Evolutionary conservation across 176 grass and related monocot genomes (phyloP), one percentile per base, ranked within the genome.

Genomic region (Hyparrhenia diplandra): DNA sequence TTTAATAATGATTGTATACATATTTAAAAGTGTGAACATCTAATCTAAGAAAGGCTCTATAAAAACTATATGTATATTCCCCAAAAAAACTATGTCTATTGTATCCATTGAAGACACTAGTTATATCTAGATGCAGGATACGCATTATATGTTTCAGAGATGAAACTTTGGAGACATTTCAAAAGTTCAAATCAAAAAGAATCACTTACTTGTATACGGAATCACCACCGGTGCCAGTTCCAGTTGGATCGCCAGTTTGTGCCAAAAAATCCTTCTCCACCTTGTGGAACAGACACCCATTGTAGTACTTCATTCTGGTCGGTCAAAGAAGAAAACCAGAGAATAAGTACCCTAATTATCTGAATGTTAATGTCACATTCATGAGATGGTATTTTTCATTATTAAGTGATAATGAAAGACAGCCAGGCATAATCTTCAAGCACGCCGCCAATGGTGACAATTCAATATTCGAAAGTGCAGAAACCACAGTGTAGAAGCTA

Each of bases 241-340:
- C 90, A 23, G 90, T 95, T 7, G 88, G 93, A 34, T 98, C 96
- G 1, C 96, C 92, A n/a, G 90, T 88, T 86, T 98, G 96, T 64
- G 92, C 96, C 80, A 98, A 82, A 76, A 98, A 95, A 84, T 95
- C 85, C 69, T 91, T 98, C 85, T 98, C 90, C 84, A 98, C 96
- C 84, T 93, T 98, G 82, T 98, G 92, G 79, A 98, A 98, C 28
- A 98, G 65, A 62, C 96, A 98, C 24, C 96, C 92, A 80, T 95
- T 98, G 35, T 95, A 98, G 68, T 95, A 95, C 79, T 98, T 98
- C 80, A 98, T 93, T 77, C 96, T 98, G 84, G 28, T 17, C 29
- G 2, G 23, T 24, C 45, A 82, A 85, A 74, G 42, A 12, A 78
- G 40, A 55, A 10, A 59, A 76, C 9, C 8, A 75, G 10, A 63